Base-by-base conservation (phyloP, 2,329 filamentous ascomycete genomes). In the Alternaria sp. region DNA sequence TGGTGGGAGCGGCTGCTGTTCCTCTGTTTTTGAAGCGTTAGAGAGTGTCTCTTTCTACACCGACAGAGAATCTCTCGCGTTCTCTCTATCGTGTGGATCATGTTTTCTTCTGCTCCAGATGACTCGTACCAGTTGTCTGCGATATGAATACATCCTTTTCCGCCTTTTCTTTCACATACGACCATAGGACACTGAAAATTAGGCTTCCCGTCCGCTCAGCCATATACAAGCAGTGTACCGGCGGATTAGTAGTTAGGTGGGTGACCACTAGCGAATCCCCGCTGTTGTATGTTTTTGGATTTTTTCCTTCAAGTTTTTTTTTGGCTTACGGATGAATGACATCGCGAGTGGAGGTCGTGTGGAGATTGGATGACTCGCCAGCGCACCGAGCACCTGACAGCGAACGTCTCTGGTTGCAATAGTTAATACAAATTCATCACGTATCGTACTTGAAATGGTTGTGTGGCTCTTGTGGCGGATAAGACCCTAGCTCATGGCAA, bases 1-100 rank as follows among this genome's bases (percentile, higher is more conserved):
- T 58, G 12, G 14, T 63, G 14, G 63, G 65, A 2, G 52, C 38
- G 12, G 49, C n/a, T 20, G 34, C 30, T 24, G 9, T 38, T 24
- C 46, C 46, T 2, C 36, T 36, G 7, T 38, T 36, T 5, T 12
- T 49, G 20, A 36, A 24, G 7, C 8, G 14, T 8, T 49, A 49
- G 32, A 49, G 30, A 11, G 30, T 20, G 38, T 41, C 20, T 24
- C 39, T 24, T 14, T 16, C 20, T 24, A 20, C 20, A 6, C 12
- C 39, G 20, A 14, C 12, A 4, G 11, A 8, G 39, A 2, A 6
- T 24, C 11, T 24, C 9, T 5, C 3, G 4, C 12, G 6, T 18
- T 41, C 9, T 39, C n/a, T 39, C 8, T 7, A 8, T 38, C 7
- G 8, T n/a, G 34, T n/a, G 16, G 6, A 38, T 38, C 7, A 5